These are phyloP conservation scores for Phytopythium oedochilum DNA, from an alignment of 352 stramenopile species.

Conservation along the genomic window DNA sequence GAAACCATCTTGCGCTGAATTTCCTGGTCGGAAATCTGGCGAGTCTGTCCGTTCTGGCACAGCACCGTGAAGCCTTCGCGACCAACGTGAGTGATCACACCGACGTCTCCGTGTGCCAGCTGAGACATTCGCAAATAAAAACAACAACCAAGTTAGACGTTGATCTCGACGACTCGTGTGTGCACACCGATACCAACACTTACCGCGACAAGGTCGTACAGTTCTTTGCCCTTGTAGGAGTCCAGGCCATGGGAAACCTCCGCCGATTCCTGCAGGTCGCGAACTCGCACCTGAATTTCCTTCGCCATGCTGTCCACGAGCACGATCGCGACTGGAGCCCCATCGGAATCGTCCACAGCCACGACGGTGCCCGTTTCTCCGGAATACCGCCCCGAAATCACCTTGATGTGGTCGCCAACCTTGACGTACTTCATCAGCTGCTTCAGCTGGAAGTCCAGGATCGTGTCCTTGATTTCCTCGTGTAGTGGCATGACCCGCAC, in stretches of 20 bases:
- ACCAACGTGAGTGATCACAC: conserved; percentile 89
- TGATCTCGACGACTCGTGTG: neutral
- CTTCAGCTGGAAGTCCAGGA: conserved; percentile 86
- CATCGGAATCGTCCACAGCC: conserved; percentile 79
- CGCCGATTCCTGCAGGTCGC: conserved; percentile 86
- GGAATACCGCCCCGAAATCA: conserved; percentile 86
- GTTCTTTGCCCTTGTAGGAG: conserved; percentile 87
- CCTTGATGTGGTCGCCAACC: conserved; percentile 91
- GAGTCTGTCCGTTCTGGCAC: conserved; percentile 80
- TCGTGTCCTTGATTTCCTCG: conserved; percentile 90
- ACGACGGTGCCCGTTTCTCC: conserved; percentile 89
- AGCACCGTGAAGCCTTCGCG: conserved; percentile 85
- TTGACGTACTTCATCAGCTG: conserved; percentile 91
- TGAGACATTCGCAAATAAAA: conserved; percentile 8
- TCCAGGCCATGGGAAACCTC: conserved; percentile 88
- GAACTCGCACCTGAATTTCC: conserved; percentile 88
- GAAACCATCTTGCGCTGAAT: conserved; percentile 88
- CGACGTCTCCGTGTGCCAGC: conserved; percentile 83
- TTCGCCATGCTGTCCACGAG: conserved; percentile 88
- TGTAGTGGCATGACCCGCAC: conserved; percentile 88
- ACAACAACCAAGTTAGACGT: conserved; percentile 3
- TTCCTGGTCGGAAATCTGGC: conserved; percentile 84
- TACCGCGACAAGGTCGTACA: conserved; percentile 86
- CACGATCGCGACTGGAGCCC: conserved; percentile 82
- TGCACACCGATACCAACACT: conserved; percentile 6